Percentiles rank a stretch among this genome's conserved stretches.
Conservation (phyloP, 83 land plant genomes). For the Thuja plicata region DNA sequence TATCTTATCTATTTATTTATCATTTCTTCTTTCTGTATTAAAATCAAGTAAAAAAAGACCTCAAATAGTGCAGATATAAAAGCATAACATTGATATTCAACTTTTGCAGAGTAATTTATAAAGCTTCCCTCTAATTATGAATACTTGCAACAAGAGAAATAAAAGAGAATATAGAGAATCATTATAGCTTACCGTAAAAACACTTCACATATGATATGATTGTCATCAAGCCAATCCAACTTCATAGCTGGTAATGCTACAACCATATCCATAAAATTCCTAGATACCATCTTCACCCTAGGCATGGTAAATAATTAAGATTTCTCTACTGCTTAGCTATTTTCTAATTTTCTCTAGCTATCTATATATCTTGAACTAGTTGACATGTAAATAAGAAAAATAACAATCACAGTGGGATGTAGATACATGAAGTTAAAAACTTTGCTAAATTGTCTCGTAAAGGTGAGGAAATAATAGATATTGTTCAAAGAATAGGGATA, state of each 20-base stretch:
- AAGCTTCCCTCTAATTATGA: not conserved
- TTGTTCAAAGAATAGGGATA: not conserved
- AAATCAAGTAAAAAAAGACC: not conserved
- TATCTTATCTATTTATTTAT: not conserved
- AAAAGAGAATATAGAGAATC: not conserved
- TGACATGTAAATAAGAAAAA: not conserved
- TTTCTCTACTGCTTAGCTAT: not conserved
- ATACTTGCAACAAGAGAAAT: not conserved
- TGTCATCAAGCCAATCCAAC: conserved; percentile 75
- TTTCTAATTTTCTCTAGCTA: not conserved
- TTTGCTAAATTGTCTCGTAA: no score
- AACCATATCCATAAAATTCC: no score
- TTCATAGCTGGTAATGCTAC: conserved; percentile 78
- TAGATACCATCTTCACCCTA: conserved; percentile 68
- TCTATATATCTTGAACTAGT: not conserved
- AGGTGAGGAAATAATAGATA: not conserved
- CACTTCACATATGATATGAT: conserved; percentile 76
- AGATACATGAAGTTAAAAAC: not conserved
- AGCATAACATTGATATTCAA: not conserved
- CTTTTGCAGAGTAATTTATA: not conserved
- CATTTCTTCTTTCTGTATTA: not conserved
- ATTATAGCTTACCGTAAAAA: conserved; percentile 17
- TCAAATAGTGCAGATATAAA: not conserved
- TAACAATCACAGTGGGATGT: not conserved
- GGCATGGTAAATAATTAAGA: conserved; percentile 50